Evolutionary conservation across 164 flowering plant genomes (phyloP).

Genomic region (Sextonia rubra): DNA sequence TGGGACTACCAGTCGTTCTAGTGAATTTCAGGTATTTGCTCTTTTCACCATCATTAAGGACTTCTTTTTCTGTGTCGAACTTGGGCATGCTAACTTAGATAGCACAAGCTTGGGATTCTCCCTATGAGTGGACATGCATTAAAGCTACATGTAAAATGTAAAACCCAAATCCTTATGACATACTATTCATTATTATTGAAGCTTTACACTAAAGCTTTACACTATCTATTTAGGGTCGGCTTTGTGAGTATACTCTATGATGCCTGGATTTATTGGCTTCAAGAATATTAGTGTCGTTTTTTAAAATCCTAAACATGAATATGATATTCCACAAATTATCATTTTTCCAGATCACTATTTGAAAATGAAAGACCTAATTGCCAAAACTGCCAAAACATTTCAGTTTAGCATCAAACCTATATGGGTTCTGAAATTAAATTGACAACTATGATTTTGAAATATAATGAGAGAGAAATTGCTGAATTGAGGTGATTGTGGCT

Average conservation of each 20-base stretch:
- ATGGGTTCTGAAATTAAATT: too few species aligned
- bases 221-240: neutral
- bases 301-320: too few species aligned
- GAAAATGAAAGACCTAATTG: too few species aligned
- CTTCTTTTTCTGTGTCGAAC: neutral
- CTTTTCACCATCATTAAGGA: neutral
- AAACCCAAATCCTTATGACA: neutral
- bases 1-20: conserved; percentile 10
- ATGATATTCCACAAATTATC: too few species aligned
- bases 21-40: conserved; percentile 14
- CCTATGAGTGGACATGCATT: neutral
- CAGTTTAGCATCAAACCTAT: too few species aligned
- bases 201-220: neutral
- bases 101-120: neutral
- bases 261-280: neutral
- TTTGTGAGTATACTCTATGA: neutral
- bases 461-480: too few species aligned
- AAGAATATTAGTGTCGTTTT: too few species aligned
- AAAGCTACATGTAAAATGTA: neutral
- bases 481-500: too few species aligned
- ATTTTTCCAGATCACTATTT: too few species aligned
- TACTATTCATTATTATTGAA: neutral
- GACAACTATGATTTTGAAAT: too few species aligned
- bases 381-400: too few species aligned
- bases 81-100: neutral